phyloP scores from a whole-genome alignment of 2,329 filamentous ascomycete genomes.

The Leptographium flavum region DNA sequence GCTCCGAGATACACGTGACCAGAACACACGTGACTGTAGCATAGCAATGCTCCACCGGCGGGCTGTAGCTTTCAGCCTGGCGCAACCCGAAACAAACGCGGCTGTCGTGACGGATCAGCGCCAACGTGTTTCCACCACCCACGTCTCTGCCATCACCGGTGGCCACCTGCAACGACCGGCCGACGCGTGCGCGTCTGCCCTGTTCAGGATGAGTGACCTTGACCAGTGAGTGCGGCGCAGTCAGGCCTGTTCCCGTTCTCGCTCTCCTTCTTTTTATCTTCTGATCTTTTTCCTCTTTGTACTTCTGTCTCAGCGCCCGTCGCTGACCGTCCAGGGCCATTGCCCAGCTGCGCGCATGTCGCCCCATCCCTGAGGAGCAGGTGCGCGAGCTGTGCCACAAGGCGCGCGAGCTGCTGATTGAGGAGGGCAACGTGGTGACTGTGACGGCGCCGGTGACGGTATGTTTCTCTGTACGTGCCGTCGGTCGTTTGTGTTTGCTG shows the following conservation, averaged over 20 bases:
- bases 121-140: no score
- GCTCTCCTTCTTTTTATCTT: background rate
- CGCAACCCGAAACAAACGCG: background rate
- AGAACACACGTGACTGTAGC: no score
- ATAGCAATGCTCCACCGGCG: no score
- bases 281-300: no score
- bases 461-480: background rate
- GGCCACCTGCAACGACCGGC: no score
- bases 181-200: background rate
- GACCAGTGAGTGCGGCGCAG: constrained; percentile 51
- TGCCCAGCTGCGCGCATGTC: constrained; percentile 85
- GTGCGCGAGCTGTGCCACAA: constrained; percentile 97
- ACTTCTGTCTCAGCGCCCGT: no score
- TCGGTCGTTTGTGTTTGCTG: background rate
- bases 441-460: constrained; percentile 91
- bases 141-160: no score
- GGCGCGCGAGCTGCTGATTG: constrained; percentile 86
- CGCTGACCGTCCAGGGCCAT: constrained; percentile 54
- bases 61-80: background rate
- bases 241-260: no score
- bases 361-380: constrained; percentile 87
- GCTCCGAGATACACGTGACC: no score
- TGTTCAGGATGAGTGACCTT: constrained; percentile 65
- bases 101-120: background rate
- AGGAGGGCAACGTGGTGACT: constrained; percentile 93